Conservation (phyloP, 257 asterid genomes). For the Eucommia ulmoides region DNA sequence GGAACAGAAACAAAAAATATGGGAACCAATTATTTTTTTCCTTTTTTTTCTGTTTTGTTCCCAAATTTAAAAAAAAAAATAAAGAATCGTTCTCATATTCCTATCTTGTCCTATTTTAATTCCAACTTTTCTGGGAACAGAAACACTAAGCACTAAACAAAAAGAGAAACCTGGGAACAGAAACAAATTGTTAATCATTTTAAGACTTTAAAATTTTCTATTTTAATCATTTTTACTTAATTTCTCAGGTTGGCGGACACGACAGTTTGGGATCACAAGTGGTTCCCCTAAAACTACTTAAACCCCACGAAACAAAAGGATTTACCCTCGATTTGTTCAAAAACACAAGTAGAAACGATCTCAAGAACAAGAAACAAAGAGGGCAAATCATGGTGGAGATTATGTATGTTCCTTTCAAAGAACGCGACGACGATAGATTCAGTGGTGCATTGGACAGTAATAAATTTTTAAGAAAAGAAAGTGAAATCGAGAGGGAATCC, state of each 20-base stretch:
- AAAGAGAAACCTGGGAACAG: too few species aligned
- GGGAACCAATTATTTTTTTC: too few species aligned
- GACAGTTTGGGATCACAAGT: constrained; percentile 64
- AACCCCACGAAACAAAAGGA: constrained; percentile 49
- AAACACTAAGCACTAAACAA: too few species aligned
- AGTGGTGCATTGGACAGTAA: constrained; percentile 31
- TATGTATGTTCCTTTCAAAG: constrained; percentile 70
- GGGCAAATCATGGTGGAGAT: constrained; percentile 63
- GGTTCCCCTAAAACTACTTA: constrained; percentile 50
- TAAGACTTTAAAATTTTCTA: too few species aligned
- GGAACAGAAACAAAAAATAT: too few species aligned
- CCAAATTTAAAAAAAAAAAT: too few species aligned
- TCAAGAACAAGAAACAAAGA: constrained; percentile 45
- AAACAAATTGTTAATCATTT: too few species aligned
- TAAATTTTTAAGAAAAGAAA: constrained; percentile 24
- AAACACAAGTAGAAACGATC: constrained; percentile 21
- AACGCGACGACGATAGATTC: constrained; percentile 27
- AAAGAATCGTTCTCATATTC: too few species aligned
- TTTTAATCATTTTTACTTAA: constrained; percentile 1
- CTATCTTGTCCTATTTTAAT: too few species aligned
- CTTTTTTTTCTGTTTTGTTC: too few species aligned
- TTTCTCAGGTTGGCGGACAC: constrained; percentile 62
- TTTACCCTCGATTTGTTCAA: constrained; percentile 30
- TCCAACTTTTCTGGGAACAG: too few species aligned
- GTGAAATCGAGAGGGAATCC: constrained; percentile 22